Percentiles rank a stretch among this genome's conserved stretches.
Evolutionary conservation across 352 stramenopile genomes (phyloP).

Genomic region (Phytophthora tubulina): DNA sequence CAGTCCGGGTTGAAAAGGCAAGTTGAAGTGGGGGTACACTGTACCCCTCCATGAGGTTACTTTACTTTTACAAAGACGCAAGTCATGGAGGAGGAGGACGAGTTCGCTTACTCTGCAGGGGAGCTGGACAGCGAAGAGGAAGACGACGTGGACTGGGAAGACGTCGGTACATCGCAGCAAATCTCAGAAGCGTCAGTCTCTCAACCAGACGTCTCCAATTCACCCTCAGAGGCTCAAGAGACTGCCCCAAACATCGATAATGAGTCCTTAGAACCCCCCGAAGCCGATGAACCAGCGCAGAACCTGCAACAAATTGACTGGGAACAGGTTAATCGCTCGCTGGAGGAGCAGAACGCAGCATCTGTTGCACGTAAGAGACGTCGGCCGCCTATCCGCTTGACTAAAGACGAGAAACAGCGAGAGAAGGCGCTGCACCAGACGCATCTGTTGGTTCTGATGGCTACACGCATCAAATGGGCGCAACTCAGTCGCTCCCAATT

Average conservation of each 20-base stretch:
- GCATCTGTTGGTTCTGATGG: slow-evolving; percentile 74
- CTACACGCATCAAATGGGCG: slow-evolving; percentile 59
- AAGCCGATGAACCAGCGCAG: slow-evolving; percentile 13
- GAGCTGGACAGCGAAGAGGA: slow-evolving; percentile 56
- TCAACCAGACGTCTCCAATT: background rate
- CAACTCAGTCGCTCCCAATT: slow-evolving; percentile 50
- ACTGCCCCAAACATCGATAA: slow-evolving; percentile 15
- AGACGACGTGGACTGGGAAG: slow-evolving; percentile 76
- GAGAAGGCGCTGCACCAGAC: slow-evolving; percentile 73
- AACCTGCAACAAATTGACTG: slow-evolving; percentile 70
- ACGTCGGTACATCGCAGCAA: slow-evolving; percentile 44
- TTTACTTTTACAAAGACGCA: no score
- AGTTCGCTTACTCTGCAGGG: slow-evolving; percentile 62
- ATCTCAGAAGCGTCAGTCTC: background rate
- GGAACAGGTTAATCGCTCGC: slow-evolving; percentile 69
- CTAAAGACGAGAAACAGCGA: slow-evolving; percentile 69
- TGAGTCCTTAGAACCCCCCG: background rate
- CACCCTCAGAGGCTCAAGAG: slow-evolving; percentile 27
- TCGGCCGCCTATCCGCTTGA: slow-evolving; percentile 55
- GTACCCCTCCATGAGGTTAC: no score
- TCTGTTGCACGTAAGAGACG: slow-evolving; percentile 47
- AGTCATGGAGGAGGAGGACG: slow-evolving; percentile 50
- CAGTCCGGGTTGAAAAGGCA: no score
- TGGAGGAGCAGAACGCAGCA: slow-evolving; percentile 38
- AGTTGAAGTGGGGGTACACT: no score